These are phyloP conservation scores for Salix dunnii DNA, from an alignment of 345 rosid species.

Conservation along the genomic window DNA sequence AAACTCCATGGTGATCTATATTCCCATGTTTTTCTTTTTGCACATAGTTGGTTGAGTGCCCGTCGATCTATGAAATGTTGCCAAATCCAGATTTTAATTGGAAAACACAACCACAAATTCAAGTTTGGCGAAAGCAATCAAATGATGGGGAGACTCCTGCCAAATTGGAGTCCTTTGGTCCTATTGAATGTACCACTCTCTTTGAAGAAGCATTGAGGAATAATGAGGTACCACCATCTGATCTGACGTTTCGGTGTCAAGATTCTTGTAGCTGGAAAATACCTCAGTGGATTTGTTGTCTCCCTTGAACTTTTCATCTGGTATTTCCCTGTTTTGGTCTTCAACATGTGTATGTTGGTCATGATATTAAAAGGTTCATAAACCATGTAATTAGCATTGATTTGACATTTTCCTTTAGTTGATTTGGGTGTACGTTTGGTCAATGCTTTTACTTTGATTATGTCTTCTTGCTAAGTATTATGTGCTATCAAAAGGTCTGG, in stretches of 20 bases:
- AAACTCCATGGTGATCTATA: not conserved
- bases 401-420: not conserved
- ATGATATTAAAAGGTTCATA: not conserved
- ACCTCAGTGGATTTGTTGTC: not conserved
- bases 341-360: not conserved
- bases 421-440: not conserved
- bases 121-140: conserved; percentile 63
- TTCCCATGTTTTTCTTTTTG: conserved; percentile 7
- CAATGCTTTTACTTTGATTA: not conserved
- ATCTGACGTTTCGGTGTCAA: not conserved
- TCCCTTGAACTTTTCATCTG: not conserved
- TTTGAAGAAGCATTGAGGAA: conserved; percentile 68
- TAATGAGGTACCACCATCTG: conserved; percentile 53
- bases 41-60: conserved; percentile 74
- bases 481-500: not conserved
- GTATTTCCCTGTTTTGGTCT: not conserved
- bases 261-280: not conserved
- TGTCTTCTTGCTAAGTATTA: not conserved
- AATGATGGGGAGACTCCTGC: conserved; percentile 40
- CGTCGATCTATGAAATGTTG: conserved; percentile 90
- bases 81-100: conserved; percentile 72
- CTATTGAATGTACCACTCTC: conserved; percentile 45
- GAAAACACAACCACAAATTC: conserved; percentile 61
- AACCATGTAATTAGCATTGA: not conserved
- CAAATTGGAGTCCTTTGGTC: conserved; percentile 54